Evolutionary conservation across 202 grass and related monocot species (phyloP).

Genomic region (Panicum hallii): DNA sequence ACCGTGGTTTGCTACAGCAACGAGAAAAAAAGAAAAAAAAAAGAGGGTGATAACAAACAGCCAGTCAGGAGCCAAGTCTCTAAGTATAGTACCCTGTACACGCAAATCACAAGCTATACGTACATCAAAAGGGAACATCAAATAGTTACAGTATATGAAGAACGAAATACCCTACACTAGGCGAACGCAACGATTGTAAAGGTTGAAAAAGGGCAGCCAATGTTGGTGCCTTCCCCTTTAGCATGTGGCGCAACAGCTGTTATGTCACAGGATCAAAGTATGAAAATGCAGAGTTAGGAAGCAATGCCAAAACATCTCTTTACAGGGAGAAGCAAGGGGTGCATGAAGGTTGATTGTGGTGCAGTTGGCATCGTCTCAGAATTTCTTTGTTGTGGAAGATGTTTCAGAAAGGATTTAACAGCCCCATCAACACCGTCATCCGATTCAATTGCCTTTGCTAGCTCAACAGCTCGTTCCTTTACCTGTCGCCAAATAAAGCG

Average conservation of each 20-base stretch:
- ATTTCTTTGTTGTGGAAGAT: slow-evolving; percentile 47
- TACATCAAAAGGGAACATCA: not conserved
- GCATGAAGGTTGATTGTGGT: slow-evolving; percentile 37
- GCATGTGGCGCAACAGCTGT: not conserved
- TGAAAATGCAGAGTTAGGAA: slow-evolving; percentile 15
- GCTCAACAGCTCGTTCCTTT: slow-evolving; percentile 65
- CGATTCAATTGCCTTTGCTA: slow-evolving; percentile 64
- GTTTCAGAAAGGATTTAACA: slow-evolving; percentile 75
- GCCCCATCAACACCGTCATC: slow-evolving; percentile 75
- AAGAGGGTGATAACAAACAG: not conserved
- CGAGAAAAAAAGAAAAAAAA: not conserved
- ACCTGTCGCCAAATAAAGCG: slow-evolving; percentile 41
- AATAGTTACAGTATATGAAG: not conserved
- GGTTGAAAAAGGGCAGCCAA: not conserved
- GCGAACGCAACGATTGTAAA: not conserved
- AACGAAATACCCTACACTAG: not conserved
- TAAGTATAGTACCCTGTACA: not conserved
- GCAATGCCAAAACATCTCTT: slow-evolving; percentile 57
- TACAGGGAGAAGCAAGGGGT: slow-evolving; percentile 42
- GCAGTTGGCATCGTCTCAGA: not conserved
- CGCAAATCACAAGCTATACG: not conserved
- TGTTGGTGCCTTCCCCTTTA: not conserved
- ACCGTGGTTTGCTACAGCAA: not conserved
- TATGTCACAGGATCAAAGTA: not conserved
- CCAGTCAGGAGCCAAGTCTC: not conserved